phyloP scores from a whole-genome alignment of 495 filamentous ascomycete species.

The Annulohypoxylon moriforme region DNA sequence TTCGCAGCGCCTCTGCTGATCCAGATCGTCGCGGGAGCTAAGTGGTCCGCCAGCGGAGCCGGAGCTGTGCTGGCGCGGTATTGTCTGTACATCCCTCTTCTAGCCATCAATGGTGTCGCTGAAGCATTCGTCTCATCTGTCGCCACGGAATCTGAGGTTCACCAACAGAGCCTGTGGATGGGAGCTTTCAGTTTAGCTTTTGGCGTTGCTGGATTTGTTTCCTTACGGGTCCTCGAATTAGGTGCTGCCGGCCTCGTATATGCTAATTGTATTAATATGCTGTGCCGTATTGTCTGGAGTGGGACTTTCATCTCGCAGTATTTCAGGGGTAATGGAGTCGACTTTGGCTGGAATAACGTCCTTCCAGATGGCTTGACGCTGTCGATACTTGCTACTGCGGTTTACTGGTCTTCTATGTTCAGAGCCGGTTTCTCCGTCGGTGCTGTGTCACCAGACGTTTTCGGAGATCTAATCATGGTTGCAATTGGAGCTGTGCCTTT shows the following conservation, averaged over 20 bases:
- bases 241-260: constrained; percentile 84
- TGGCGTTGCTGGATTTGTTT: constrained; percentile 74
- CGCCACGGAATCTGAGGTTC: constrained; percentile 75
- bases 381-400: constrained; percentile 32
- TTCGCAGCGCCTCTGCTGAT: constrained; percentile 77
- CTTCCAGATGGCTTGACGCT: constrained; percentile 32
- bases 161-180: constrained; percentile 85
- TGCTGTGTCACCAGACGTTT: constrained; percentile 46
- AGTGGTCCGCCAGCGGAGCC: constrained; percentile 76
- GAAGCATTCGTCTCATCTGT: constrained; percentile 93
- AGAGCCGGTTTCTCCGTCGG: constrained; percentile 51
- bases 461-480: constrained; percentile 62
- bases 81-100: constrained; percentile 90
- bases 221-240: constrained; percentile 69
- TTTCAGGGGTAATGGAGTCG: constrained; percentile 58
- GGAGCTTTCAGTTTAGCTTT: constrained; percentile 78
- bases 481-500: constrained; percentile 65
- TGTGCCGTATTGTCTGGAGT: constrained; percentile 84
- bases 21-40: constrained; percentile 73
- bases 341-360: constrained; percentile 44
- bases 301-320: constrained; percentile 73
- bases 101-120: constrained; percentile 90
- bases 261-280: constrained; percentile 90
- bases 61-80: constrained; percentile 76
- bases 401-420: constrained; percentile 42